Base-by-base conservation (phyloP, 2,329 filamentous ascomycete genomes). In the Sporothrix brasiliensis region DNA sequence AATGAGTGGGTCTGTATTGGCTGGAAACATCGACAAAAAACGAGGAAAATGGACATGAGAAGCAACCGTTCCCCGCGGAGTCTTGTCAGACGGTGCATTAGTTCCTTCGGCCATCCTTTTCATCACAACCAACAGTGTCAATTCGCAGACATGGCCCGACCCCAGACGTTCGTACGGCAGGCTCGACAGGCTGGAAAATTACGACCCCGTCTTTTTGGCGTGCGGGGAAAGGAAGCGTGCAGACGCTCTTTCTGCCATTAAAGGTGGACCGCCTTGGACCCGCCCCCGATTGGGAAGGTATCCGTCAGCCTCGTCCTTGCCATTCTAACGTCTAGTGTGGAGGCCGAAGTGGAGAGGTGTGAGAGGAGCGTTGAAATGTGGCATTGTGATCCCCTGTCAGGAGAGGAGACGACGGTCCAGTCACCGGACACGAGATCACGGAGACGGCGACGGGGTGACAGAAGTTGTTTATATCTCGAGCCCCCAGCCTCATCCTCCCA, bases 271-370 rank as follows among this genome's bases (percentile, higher is more conserved):
- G 27, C 39, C 58, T 34, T 34, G 39, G 58, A 47, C 39, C 58
- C 58, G 58, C 34, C 58, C 58, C 58, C 39, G 58, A 47, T 63
- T 63, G 58, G 58, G 58, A 63, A 63, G 58, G 11, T 11, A 44
- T 4, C 58, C 58, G 58, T 13, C n/a, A 63, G 56, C 30, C 56
- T 60, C 56, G 56, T 34, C 34, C 34, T 34, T 34, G 34, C 19
- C 56, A 34, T 60, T 39, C 41, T 60, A 27, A 54, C 52, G 52
- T 30, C 30, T 27, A 54, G 34, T 34, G 6, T 9, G 34, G 34
- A 9, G 34, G 5, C 4, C 34, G 34, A 34, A 9, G 34, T 34
- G 34, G 34, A 34, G 34, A 34, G 34, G 34, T 34, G 34, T 34
- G 34, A 7, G 34, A 34, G 34, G 34, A 34, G 34, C 34, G 34